Evolutionary conservation across 2,329 filamentous ascomycete genomes (phyloP), one percentile per base, ranked within the genome.

Genomic region (Madurella mycetomatis): DNA sequence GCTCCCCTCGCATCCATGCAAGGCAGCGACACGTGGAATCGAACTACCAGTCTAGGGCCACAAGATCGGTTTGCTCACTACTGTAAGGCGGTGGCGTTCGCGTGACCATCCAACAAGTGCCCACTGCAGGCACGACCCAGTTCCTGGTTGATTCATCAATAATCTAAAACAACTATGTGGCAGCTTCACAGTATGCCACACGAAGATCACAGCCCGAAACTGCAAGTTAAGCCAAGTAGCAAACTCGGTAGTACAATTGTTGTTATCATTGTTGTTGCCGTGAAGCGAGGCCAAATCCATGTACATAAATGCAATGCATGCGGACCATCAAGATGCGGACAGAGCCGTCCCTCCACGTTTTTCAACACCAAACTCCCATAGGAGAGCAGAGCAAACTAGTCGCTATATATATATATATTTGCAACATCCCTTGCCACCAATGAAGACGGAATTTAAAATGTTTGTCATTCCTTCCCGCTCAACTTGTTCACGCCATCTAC

Each of bases 151-250:
- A 37, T 37, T 4, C 11, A 11, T 15, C 34, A 37, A 37, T 9
- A 15, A 30, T 51, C 39, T 31, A 11, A 41, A 48, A 34, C 32
- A 49, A 49, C 47, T 41, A 56, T 16, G 44, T 54, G 54, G 50
- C 40, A 2, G 18, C 44, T 31, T 45, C 40, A 40, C 32, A 51
- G 45, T n/a, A 13, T 53, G 51, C 51, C 51, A 57, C 54, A 57
- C 51, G 34, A 25, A 25, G 7, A 25, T 25, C 25, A 25, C 25
- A 25, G 25, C 25, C 25, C 25, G 25, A 25, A 25, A 7, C 4
- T 25, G 7, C 25, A 25, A 25, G 7, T 25, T 25, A 25, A 25
- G 25, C 25, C 25, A 25, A 25, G 25, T 7, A 25, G 25, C 25
- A 25, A 25, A 25, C 25, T 25, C 7, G 25, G 9, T 37, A 37